phyloP scores from a whole-genome alignment of 768 basidiomycete genomes.

The Tricholoma hemisulphureum region DNA sequence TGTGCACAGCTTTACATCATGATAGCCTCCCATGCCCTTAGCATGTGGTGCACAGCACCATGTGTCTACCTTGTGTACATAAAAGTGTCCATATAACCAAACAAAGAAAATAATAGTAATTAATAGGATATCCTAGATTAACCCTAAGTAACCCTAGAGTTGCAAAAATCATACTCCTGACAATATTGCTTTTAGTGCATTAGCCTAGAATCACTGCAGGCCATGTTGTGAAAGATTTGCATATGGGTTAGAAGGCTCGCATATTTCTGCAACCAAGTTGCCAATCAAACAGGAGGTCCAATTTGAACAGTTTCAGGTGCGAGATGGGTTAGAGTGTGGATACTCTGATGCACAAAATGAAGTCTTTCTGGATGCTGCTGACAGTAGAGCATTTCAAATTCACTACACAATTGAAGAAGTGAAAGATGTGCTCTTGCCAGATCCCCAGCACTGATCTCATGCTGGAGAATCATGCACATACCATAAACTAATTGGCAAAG shows the following conservation, averaged over 20 bases:
- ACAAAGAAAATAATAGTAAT: no score
- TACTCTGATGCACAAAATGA: no score
- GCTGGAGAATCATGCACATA: slow-evolving; percentile 23
- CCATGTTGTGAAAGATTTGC: slow-evolving; percentile 10
- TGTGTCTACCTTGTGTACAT: no score
- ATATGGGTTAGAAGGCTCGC: slow-evolving; percentile 9
- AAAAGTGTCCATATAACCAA: no score
- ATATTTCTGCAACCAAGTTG: not conserved
- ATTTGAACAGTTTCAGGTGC: not conserved
- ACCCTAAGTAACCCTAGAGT: no score
- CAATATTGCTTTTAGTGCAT: slow-evolving; percentile 9
- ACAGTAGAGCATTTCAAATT: slow-evolving; percentile 37
- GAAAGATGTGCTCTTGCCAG: slow-evolving; percentile 19
- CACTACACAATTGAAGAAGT: slow-evolving; percentile 26
- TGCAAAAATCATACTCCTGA: no score
- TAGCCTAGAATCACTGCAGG: slow-evolving; percentile 6
- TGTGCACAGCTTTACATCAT: no score
- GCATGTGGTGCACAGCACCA: no score
- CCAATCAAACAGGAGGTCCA: not conserved
- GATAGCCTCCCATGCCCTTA: no score
- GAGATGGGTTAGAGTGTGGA: not conserved
- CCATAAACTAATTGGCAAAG: slow-evolving; percentile 30
- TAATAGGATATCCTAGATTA: no score
- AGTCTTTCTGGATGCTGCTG: no score
- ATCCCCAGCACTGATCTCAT: slow-evolving; percentile 12